phyloP scores from a whole-genome alignment of 208 protist species.

The Trypanosoma rangeli region DNA sequence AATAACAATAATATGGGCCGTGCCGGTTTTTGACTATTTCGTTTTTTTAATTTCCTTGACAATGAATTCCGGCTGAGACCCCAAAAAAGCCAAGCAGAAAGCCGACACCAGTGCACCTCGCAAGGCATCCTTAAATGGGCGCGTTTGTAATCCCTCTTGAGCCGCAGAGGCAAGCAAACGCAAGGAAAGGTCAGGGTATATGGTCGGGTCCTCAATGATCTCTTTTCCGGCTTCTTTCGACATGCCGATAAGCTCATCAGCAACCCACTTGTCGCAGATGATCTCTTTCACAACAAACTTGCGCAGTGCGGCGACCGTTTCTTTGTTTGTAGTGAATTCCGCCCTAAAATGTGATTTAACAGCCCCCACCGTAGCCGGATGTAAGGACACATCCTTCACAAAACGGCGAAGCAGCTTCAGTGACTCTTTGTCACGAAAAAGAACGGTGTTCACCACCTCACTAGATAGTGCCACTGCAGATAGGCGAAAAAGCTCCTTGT shows the following conservation, averaged over 20 bases:
- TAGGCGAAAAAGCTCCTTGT: constrained; percentile 66
- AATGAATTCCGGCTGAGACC: constrained; percentile 36
- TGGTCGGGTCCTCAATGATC: constrained; percentile 46
- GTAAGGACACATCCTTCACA: constrained; percentile 52
- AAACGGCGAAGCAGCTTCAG: constrained; percentile 42
- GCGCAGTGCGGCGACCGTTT: constrained; percentile 46
- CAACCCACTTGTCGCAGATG: constrained; percentile 79
- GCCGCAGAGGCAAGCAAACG: constrained; percentile 45
- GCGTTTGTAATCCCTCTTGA: constrained; percentile 33
- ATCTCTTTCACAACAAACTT: constrained; percentile 72
- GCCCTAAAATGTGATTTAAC: constrained; percentile 59
- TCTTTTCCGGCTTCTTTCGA: constrained; percentile 47
- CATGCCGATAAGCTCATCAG: constrained; percentile 77
- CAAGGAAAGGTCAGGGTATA: constrained; percentile 60
- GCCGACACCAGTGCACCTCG: constrained; percentile 25
- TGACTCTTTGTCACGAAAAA: constrained; percentile 50
- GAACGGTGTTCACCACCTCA: constrained; percentile 55
- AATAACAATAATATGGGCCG: not conserved
- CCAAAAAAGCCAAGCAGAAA: constrained; percentile 59
- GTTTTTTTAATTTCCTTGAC: not conserved
- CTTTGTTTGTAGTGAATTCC: constrained; percentile 60
- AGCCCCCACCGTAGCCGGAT: constrained; percentile 46
- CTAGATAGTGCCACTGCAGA: constrained; percentile 76
- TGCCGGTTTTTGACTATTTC: not conserved
- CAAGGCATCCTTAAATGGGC: constrained; percentile 42